Base-by-base conservation (phyloP, 2,329 filamentous ascomycete genomes). In the Penicillium janthinellum region DNA sequence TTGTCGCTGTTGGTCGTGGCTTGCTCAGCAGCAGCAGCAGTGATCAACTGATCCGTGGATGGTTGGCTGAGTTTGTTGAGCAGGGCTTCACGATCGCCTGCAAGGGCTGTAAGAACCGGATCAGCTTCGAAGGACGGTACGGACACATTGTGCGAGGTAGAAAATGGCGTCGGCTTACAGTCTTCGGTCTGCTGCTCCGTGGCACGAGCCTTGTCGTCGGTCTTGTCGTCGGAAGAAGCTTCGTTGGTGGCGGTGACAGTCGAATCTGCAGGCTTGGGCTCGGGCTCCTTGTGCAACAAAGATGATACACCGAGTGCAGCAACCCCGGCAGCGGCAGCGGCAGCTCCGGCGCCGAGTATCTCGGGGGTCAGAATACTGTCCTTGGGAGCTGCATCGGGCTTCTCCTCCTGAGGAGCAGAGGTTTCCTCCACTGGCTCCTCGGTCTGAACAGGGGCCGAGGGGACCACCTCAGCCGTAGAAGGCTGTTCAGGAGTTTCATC, bases 1-100 rank as follows among this genome's bases (percentile, higher is more conserved):
- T 62, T 57, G 31, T 58, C 91, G 82, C 42, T 42, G 15, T n/a
- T 34, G 17, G 47, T 96, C 90, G 56, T 91, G 94, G 84, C 95
- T 96, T 96, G 86, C 96, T 96, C 88, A 25, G 25, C 25, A 95
- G 96, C 80, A 91, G 96, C 84, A 95, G 62, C 61, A 22, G 67
- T 56, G 31, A 67, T 54, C 44, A 72, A 51, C 41, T 71, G 66
- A 34, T 74, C 71, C 20, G 70, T 70, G 11, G 72, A 73, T 3
- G 73, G 72, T 39, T 67, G 61, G 39, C 71, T 69, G 44, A 74
- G 68, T 50, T 72, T 67, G 48, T 60, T 68, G 25, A 75, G 69
- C 22, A 73, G 67, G 48, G 73, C 68, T 58, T 73, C 73, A n/a
- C 71, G 66, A 55, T 75, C 72, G 7, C 65, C 70, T 54, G 71